Percentiles rank a stretch among this genome's conserved stretches.
These are phyloP conservation scores for Pichia eremophila DNA, from an alignment of 805 yeast genomes.

Conservation along the genomic window DNA sequence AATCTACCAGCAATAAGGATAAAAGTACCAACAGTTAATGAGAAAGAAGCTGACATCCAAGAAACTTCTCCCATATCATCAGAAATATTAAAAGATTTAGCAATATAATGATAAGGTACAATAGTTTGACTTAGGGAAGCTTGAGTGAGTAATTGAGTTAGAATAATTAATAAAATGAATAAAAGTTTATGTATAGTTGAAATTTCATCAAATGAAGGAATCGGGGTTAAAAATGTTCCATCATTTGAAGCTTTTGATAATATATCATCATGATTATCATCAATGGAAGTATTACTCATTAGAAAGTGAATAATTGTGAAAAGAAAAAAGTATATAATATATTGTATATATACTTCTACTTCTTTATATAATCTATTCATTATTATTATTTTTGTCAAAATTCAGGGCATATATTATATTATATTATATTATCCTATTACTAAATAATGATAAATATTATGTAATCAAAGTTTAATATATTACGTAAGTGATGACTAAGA, in stretches of 20 bases:
- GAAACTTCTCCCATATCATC: slow-evolving; percentile 29
- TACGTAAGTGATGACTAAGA: too few relatives aligned
- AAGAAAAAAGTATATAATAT: too few relatives aligned
- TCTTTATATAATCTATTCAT: too few relatives aligned
- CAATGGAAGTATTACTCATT: too few relatives aligned
- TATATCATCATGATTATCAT: background rate
- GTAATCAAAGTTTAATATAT: too few relatives aligned
- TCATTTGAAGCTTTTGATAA: background rate
- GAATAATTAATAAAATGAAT: slow-evolving; percentile 14
- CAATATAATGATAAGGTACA: slow-evolving; percentile 23
- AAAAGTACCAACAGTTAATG: slow-evolving; percentile 64
- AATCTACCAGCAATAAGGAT: slow-evolving; percentile 58
- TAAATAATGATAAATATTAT: too few relatives aligned
- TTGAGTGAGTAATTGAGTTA: slow-evolving; percentile 31
- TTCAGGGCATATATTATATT: too few relatives aligned
- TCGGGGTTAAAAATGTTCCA: slow-evolving; percentile 3
- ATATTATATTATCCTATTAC: too few relatives aligned
- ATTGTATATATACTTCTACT: too few relatives aligned
- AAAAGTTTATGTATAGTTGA: slow-evolving; percentile 8
- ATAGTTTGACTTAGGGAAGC: slow-evolving; percentile 26
- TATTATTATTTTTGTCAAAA: too few relatives aligned
- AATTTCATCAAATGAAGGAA: slow-evolving; percentile 15
- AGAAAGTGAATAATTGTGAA: too few relatives aligned
- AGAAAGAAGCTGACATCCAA: slow-evolving; percentile 68
- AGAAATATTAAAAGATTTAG: slow-evolving; percentile 20